Base-by-base conservation (phyloP, 257 asterid species). In the Przewalskia tangutica region DNA sequence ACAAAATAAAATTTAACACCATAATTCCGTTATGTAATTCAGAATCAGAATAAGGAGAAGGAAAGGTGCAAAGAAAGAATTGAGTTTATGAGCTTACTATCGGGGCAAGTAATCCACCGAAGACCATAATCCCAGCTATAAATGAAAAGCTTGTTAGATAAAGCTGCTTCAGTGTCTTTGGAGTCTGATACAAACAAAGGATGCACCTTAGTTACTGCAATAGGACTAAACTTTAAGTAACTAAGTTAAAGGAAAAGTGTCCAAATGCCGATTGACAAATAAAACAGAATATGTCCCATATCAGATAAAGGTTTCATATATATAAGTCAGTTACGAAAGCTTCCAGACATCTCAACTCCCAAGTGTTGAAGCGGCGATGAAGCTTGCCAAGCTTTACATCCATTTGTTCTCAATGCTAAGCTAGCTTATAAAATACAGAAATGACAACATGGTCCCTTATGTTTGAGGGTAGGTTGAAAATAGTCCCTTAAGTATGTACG, bases 71-170 rank as follows among this genome's bases (percentile, higher is more conserved):
- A 14, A 63, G 20, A 65, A 12, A 73, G 0, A 82, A 85, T 65
- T 71, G 81, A 44, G 64, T 53, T 55, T 48, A 81, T 71, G 82
- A 87, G 83, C 98, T 95, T 89, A 95, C 99, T 23, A 81, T 85
- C 59, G 99, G 99, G 77, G 99, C 97, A 85, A 95, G 80, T 14
- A 95, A 89, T 71, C 99, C 97, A 11, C 99, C 98, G 16, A 94
- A 92, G 16, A 94, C 84, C 50, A 95, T 94, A 78, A 94, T 91
- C 83, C 97, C 99, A 66, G 94, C 89, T 80, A 92, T 85, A 79
- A 92, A 89, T 60, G 95, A 80, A 89, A 95, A 94, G 89, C 99
- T 94, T 58, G 97, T 91, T 75, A 91, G 82, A 82, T 94, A 94
- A 76, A 94, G 97, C 90, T 94, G 97, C 88, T 91, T 91, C 90